Base-by-base conservation (phyloP, 768 basidiomycete species). In the Boletus pseudo-olivaceus region DNA sequence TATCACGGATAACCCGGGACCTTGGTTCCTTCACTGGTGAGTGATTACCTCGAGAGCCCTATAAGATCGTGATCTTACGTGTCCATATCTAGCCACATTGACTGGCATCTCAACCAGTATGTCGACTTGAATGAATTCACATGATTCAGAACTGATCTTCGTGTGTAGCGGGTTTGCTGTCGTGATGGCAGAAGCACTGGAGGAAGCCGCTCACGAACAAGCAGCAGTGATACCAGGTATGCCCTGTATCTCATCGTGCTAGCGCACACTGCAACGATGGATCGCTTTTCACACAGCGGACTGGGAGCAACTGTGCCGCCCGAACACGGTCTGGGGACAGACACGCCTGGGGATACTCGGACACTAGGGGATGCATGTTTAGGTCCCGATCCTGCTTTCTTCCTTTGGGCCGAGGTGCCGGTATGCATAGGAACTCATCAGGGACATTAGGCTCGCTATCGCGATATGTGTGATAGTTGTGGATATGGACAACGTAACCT, bases 1-100 rank as follows among this genome's bases (percentile, higher is more conserved):
- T 67, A 62, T 69, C 26, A 85, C 84, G 1, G 79, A 88, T 57
- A 88, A 88, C 65, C 75, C 86, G 1, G 87, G 86, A 11, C 79
- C 81, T 10, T 85, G 83, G 80, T 72, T 79, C 66, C 64, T 79
- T 42, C 78, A 79, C 59, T 80, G 71, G 69, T 72, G 51, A 62
- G 61, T 33, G 7, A 33, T 14, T 7, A 3, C 6, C 14, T 20
- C 10, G 11, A 40, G 10, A 11, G 4, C 38, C 4, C 7, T 17
- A 5, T 14, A 1, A 27, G 29, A 35, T 49, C 20, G 10, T 17
- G 6, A 20, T 42, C 56, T 63, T 23, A 56, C 32, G 5, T 27
- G 6, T 23, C 3, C 2, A 42, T 45, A 17, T 42, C 8, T 38
- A 69, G 68, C n/a, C 68, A 69, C 49, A 57, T 71, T 7, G 64